Percentiles rank a stretch among this genome's conserved stretches.
These are phyloP conservation scores for Podospora pseudopauciseta DNA, from an alignment of 495 filamentous ascomycete species.

Conservation along the genomic window DNA sequence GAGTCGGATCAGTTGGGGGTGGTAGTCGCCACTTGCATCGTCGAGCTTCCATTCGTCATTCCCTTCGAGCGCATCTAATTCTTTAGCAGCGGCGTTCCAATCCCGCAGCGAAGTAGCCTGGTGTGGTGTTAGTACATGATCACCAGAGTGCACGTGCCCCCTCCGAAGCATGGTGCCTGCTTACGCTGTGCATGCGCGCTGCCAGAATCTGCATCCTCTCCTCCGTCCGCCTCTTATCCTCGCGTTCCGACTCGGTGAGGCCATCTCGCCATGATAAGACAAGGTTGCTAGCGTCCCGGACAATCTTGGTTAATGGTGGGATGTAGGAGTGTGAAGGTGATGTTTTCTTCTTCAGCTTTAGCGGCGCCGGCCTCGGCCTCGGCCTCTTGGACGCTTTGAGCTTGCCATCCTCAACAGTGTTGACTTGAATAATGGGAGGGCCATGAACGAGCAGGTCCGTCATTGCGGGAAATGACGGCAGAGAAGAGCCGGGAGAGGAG, in stretches of 20 bases:
- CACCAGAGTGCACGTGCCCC: background rate
- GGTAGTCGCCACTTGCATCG: constrained; percentile 57
- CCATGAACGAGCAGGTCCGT: constrained; percentile 26
- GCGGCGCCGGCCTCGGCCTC: background rate
- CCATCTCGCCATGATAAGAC: constrained; percentile 54
- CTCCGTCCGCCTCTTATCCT: constrained; percentile 47
- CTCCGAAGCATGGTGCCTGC: background rate
- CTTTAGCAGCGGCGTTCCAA: constrained; percentile 66
- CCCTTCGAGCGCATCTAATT: constrained; percentile 76
- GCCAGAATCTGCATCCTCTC: constrained; percentile 62
- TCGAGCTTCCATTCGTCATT: constrained; percentile 77
- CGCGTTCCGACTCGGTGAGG: constrained; percentile 52
- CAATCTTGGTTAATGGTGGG: constrained; percentile 22
- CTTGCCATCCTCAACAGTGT: constrained; percentile 10
- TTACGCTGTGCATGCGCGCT: constrained; percentile 58
- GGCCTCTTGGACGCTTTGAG: constrained; percentile 4
- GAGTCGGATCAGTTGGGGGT: constrained; percentile 60
- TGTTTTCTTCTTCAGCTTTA: constrained; percentile 16
- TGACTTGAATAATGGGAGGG: constrained; percentile 17
- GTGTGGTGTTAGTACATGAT: constrained; percentile 4
- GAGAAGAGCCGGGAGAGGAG: background rate
- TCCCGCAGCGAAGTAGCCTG: constrained; percentile 61
- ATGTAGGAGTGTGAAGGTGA: constrained; percentile 12
- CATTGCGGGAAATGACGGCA: constrained; percentile 19
- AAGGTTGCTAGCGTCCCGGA: constrained; percentile 41